A percentile compares a stretch with the other conserved stretches of the same genome.
Conservation (phyloP, 495 filamentous ascomycete genomes). For the Sabuloglossum arenarium region DNA sequence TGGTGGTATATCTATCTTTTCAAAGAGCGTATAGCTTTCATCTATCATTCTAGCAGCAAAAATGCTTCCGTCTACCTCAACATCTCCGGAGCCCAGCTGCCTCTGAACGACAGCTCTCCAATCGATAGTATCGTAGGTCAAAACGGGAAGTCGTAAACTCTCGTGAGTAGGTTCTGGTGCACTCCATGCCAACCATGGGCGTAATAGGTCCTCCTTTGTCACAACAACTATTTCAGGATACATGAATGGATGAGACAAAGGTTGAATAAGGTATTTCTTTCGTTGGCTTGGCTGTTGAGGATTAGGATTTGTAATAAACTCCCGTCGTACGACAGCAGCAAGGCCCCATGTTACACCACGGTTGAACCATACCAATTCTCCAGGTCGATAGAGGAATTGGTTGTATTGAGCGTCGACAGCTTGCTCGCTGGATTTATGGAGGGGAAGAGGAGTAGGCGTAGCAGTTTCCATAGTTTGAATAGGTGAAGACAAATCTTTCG, state of each 20-base stretch:
- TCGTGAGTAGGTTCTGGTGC: slow-evolving; percentile 22
- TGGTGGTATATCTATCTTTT: slow-evolving; percentile 18
- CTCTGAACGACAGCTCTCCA: slow-evolving; percentile 26
- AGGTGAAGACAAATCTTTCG: neutral
- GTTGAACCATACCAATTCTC: slow-evolving; percentile 39
- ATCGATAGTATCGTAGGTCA: slow-evolving; percentile 26
- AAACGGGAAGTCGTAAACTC: slow-evolving; percentile 8
- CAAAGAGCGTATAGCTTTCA: slow-evolving; percentile 30
- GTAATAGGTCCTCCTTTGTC: slow-evolving; percentile 18
- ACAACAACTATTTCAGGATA: slow-evolving; percentile 19
- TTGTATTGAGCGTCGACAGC: slow-evolving; percentile 22
- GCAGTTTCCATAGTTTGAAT: slow-evolving; percentile 5
- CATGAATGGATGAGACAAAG: slow-evolving; percentile 27
- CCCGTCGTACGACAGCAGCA: slow-evolving; percentile 24
- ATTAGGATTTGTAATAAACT: slow-evolving; percentile 8
- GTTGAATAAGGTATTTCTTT: slow-evolving; percentile 25
- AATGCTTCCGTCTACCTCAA: slow-evolving; percentile 39
- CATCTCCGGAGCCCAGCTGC: slow-evolving; percentile 22
- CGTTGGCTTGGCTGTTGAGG: slow-evolving; percentile 8
- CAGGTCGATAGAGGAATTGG: slow-evolving; percentile 31
- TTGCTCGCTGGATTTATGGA: slow-evolving; percentile 21
- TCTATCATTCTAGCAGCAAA: slow-evolving; percentile 37
- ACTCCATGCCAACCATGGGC: slow-evolving; percentile 45
- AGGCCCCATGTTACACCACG: slow-evolving; percentile 34
- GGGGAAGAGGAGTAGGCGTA: slow-evolving; percentile 18